Conservation (phyloP, 139 green algal genomes). For the Bryopsis sp. region DNA sequence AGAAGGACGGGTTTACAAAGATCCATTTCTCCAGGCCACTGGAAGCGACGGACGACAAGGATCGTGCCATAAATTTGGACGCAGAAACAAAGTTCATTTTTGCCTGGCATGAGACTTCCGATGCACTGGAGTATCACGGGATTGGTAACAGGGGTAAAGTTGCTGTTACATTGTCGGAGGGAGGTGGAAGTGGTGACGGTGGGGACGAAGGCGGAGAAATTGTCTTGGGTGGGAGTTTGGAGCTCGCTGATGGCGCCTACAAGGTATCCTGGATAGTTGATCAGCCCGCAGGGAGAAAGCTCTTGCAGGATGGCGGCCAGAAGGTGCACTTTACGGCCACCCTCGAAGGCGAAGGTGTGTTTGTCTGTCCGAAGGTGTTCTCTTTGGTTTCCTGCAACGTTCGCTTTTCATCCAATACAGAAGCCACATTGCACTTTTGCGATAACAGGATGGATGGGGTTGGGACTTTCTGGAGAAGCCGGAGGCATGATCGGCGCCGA, state of each 20-base stretch:
- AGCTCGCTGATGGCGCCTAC: slow-evolving; percentile 12
- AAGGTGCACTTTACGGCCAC: slow-evolving; percentile 4
- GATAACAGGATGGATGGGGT: not conserved
- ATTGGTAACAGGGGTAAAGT: not conserved
- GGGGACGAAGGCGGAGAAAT: not conserved
- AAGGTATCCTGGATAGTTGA: not conserved
- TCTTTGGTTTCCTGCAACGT: too few species aligned
- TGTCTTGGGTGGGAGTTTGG: not conserved
- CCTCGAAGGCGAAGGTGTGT: slow-evolving; percentile 9
- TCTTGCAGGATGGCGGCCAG: not conserved
- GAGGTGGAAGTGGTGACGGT: not conserved
- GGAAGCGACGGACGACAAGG: not conserved
- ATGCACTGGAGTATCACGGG: slow-evolving; percentile 10
- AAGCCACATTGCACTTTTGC: not conserved
- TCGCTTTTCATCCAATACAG: too few species aligned
- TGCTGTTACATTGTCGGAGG: not conserved
- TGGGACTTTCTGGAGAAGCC: not conserved
- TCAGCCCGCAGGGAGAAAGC: not conserved
- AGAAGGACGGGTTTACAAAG: slow-evolving; percentile 5
- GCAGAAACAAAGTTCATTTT: slow-evolving; percentile 13
- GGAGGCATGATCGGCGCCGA: slow-evolving; percentile 28
- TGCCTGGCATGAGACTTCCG: slow-evolving; percentile 3
- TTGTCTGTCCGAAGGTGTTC: not conserved
- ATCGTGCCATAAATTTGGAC: slow-evolving; percentile 9
- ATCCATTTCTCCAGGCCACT: slow-evolving; percentile 12